Percentiles rank a stretch among this genome's conserved stretches.
phyloP scores from a whole-genome alignment of 345 rosid genomes.

The Ceriops decandra region DNA sequence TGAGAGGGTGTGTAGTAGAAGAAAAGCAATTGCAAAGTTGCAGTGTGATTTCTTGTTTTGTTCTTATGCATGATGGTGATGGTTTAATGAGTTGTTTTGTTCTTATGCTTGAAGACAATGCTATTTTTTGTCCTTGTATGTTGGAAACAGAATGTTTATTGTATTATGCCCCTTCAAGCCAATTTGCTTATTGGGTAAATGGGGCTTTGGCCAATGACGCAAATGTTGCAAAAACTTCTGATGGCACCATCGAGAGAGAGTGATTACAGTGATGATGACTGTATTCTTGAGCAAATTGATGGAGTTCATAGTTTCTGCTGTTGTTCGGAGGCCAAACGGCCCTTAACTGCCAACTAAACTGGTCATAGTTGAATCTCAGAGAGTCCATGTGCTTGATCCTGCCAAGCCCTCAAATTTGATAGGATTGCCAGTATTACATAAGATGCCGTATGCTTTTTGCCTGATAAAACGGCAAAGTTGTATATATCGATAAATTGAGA shows the following conservation, averaged over 20 bases:
- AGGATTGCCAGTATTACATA: neutral
- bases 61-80: slow-evolving; percentile 1
- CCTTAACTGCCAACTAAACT: neutral
- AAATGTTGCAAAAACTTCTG: neutral
- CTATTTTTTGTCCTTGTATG: neutral
- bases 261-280: too few relatives aligned
- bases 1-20: slow-evolving; percentile 15
- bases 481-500: too few relatives aligned
- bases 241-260: neutral
- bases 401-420: neutral
- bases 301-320: neutral
- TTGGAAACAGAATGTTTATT: neutral
- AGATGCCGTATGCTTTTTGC: neutral
- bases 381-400: neutral
- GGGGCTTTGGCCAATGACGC: neutral
- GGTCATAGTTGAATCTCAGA: neutral
- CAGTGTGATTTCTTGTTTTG: neutral
- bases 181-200: neutral
- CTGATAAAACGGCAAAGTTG: too few relatives aligned
- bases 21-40: slow-evolving; percentile 21
- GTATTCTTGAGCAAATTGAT: neutral
- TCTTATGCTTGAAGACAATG: neutral
- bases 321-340: neutral
- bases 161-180: too few relatives aligned
- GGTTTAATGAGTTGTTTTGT: neutral